Base-by-base conservation (phyloP, 1,284 basidiomycete species). In the Takashimella tepidaria region DNA sequence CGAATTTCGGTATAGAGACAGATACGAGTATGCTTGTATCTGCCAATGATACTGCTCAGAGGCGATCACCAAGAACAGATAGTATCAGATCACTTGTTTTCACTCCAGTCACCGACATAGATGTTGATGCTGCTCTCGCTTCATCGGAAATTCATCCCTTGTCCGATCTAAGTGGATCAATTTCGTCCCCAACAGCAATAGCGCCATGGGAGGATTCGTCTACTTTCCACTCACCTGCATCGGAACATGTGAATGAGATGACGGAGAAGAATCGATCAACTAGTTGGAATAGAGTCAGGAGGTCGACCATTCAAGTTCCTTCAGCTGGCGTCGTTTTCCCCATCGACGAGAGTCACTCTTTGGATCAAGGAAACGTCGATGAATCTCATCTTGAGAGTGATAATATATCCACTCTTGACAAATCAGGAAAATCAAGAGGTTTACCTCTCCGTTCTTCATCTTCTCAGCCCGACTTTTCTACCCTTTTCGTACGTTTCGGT, bases 261-360 rank as follows among this genome's bases (percentile, higher is more conserved):
- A 50, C 50, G 11, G 59, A 59, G 19, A 50, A 45, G 12, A 51
- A 55, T 22, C 45, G 47, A 16, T 12, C 45, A 62, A 19, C 56
- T 59, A 31, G 47, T 16, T 37, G 31, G 31, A 37, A 16, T 37
- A 8, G 31, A 16, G 31, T 37, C 8, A 37, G 31, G 31, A 37
- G 31, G 31, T 37, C 51, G 11, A 68, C 66, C 1, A 52, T 68
- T 49, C 60, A 60, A 44, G 55, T 54, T 1, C 66, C 66, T 11
- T 47, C 50, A 37, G 52, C 64, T 12, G 45, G 44, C 22, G 53
- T 60, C 21, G 64, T 63, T 4, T 68, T 68, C 51, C 66, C 66
- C 0, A 56, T 66, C 16, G 41, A 42, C 25, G 60, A 60, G 31
- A 48, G 27, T 12, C 48, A 43, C 41, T 19, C 25, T 21, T n/a